These are phyloP conservation scores for Cercis canadensis DNA, from an alignment of 306 rosid species.

Conservation along the genomic window DNA sequence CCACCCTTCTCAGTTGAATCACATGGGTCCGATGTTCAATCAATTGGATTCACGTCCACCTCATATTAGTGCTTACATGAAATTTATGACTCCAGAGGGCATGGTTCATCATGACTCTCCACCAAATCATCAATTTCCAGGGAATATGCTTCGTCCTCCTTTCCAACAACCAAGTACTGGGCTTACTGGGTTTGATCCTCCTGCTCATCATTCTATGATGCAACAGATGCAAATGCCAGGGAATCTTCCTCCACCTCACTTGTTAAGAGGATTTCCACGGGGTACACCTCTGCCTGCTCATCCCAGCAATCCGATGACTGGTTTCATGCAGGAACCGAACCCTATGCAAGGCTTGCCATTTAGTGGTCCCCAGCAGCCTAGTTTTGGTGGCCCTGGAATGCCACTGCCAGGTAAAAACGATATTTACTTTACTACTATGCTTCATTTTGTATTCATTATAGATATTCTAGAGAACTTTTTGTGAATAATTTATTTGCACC, in stretches of 20 bases:
- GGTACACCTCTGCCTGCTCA: constrained; percentile 63
- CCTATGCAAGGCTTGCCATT: constrained; percentile 72
- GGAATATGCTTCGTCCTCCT: constrained; percentile 78
- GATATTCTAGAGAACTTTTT: too few species aligned
- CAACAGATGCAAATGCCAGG: constrained; percentile 80
- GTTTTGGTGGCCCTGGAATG: constrained; percentile 70
- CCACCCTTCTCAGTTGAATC: constrained; percentile 66
- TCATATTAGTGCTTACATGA: constrained; percentile 65
- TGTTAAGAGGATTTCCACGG: constrained; percentile 73
- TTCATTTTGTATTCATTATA: not conserved
- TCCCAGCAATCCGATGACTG: constrained; percentile 58
- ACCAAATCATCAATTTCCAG: constrained; percentile 68
- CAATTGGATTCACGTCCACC: constrained; percentile 71
- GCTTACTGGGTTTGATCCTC: constrained; percentile 66
- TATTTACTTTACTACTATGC: not conserved
- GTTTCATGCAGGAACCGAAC: constrained; percentile 68
- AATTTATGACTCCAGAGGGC: constrained; percentile 63
- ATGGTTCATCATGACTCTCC: constrained; percentile 63
- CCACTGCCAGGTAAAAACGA: constrained; percentile 65
- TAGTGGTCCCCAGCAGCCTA: constrained; percentile 62
- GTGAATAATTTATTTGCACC: constrained; percentile 5
- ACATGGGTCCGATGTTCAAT: constrained; percentile 60
- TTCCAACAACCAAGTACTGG: constrained; percentile 65
- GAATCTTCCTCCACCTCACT: constrained; percentile 70
- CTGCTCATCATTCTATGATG: constrained; percentile 69